Evolutionary conservation across 768 basidiomycete species (phyloP), one percentile per base, ranked within the genome.

Genomic region (Tricholoma saponaceum): DNA sequence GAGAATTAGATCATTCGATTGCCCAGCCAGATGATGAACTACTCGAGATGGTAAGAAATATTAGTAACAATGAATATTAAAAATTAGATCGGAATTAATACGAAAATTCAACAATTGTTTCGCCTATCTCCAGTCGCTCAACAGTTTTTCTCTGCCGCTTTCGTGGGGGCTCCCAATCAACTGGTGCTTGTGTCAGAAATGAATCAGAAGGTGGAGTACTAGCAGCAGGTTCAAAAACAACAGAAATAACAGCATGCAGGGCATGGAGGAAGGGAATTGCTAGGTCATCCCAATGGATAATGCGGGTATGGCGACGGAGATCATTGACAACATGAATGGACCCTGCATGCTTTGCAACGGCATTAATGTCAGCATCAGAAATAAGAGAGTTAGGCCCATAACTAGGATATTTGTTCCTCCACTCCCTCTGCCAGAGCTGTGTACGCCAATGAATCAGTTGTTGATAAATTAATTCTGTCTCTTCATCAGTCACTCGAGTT

Each of bases 281-380:
- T 10, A 39, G n/a, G n/a, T 39, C 16, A n/a, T 43, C 20, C 41
- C 41, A 43, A 14, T 43, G 41, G 22, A 43, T 22, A 8, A 43
- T 43, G 41, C 9, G 20, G 18, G 41, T 20, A 44, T 26, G 22
- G 28, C 33, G 35, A 47, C 25, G 35, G 28, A 50, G 20, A 13
- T 22, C 39, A 56, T 26, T 28, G 33, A 54, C 33, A 53, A 52
- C 44, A 35, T 25, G 49, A 55, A 44, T 37, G 20, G 46, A 43
- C 41, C 32, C 12, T 33, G 32, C 32, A 33, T 33, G 32, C 32
- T 43, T 43, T 12, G 20, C 41, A 43, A 43, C 41, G 22, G 41
- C 9, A 43, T 43, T 43, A 43, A 43, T 43, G 41, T 43, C 41
- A 43, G 41, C 41, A 43, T 43, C 41, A 43, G 41, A 43, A 43